Percentiles rank a stretch among this genome's conserved stretches.
These are phyloP conservation scores for Paradendryphiella salina DNA, from an alignment of 2,329 filamentous ascomycete species.

Conservation along the genomic window DNA sequence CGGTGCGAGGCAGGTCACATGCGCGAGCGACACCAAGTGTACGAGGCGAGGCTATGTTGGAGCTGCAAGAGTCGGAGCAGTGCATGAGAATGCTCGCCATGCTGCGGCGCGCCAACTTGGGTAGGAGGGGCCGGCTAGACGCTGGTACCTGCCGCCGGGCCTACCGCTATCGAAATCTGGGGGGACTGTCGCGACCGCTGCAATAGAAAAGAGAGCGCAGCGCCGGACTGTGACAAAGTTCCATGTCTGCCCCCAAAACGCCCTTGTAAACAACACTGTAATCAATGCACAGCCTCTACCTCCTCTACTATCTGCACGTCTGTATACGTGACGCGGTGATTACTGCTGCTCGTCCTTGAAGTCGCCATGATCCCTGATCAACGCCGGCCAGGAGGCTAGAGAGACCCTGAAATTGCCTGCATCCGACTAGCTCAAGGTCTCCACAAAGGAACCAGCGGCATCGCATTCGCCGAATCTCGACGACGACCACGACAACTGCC, in stretches of 20 bases:
- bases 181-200: constrained; percentile 5
- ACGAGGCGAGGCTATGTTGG: constrained; percentile 21
- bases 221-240: too few species aligned
- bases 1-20: constrained; percentile 22
- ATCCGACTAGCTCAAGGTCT: constrained; percentile 4
- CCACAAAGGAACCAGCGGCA: neutral
- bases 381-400: neutral
- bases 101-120: constrained; percentile 3
- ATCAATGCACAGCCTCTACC: neutral
- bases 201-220: neutral
- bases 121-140: constrained; percentile 4
- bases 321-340: neutral
- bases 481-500: neutral
- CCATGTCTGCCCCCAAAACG: neutral
- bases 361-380: constrained; percentile 5
- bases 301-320: neutral
- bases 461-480: neutral
- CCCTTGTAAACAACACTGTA: neutral
- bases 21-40: constrained; percentile 30
- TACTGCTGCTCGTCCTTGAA: neutral
- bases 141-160: constrained; percentile 24
- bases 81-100: constrained; percentile 12
- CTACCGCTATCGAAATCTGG: constrained; percentile 20
- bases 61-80: constrained; percentile 20
- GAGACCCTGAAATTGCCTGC: constrained; percentile 11